phyloP scores from a whole-genome alignment of 2,329 filamentous ascomycete species.

The Alternaria sp. region DNA sequence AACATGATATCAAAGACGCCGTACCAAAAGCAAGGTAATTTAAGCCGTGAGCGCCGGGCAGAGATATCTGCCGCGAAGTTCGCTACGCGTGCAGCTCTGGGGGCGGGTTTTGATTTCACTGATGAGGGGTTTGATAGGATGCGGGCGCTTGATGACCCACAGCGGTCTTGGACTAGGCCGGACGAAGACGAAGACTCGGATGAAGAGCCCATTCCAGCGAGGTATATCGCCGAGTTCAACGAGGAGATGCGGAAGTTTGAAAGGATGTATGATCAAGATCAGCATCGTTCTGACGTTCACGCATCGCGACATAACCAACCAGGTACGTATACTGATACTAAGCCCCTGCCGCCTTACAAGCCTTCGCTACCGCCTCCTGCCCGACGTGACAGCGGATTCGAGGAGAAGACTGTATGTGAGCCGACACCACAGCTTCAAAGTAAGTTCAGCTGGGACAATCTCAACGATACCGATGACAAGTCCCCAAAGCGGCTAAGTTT shows the following conservation, averaged over 20 bases:
- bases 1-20: neutral
- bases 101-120: slow-evolving; percentile 13
- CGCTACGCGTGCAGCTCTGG: slow-evolving; percentile 20
- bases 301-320: neutral
- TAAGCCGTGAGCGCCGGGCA: slow-evolving; percentile 2
- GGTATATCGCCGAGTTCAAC: slow-evolving; percentile 25
- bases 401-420: neutral
- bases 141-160: neutral
- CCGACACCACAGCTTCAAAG: neutral
- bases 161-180: neutral
- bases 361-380: neutral
- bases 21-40: slow-evolving; percentile 2
- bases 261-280: slow-evolving; percentile 1
- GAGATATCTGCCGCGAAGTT: slow-evolving; percentile 13
- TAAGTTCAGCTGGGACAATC: neutral
- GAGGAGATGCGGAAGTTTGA: slow-evolving; percentile 18
- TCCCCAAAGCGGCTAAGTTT: neutral
- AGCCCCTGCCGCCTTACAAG: neutral
- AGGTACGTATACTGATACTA: neutral
- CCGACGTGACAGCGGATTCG: neutral
- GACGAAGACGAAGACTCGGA: neutral
- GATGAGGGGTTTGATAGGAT: neutral
- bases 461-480: neutral
- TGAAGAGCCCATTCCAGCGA: slow-evolving; percentile 9
- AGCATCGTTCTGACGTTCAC: neutral